Conservation (phyloP, 345 rosid species). For the Gossypium turneri region DNA sequence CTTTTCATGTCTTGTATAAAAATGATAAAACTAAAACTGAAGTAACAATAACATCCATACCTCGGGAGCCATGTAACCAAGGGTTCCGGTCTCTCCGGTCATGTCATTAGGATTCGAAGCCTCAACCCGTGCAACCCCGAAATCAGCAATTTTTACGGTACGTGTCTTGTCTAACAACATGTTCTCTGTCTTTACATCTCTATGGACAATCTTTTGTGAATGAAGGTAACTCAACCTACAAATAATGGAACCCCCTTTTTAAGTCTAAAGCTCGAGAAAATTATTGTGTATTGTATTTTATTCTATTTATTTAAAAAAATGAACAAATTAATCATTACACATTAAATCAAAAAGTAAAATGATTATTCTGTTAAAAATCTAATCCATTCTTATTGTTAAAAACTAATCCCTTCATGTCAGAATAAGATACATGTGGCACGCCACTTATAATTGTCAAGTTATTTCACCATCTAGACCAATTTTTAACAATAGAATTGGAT, state of each 20-base stretch:
- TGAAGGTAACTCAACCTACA: constrained; percentile 96
- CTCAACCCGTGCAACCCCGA: constrained; percentile 98
- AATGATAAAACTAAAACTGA: neutral
- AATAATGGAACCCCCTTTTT: neutral
- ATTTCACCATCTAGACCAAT: fast-evolving
- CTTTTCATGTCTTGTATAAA: neutral
- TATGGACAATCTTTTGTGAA: constrained; percentile 90
- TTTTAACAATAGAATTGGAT: too few species aligned
- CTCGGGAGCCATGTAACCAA: constrained; percentile 99
- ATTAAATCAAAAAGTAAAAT: too few species aligned
- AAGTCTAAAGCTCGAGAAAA: neutral
- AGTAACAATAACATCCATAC: constrained; percentile 31
- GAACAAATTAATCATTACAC: fast-evolving
- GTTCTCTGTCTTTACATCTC: constrained; percentile 99
- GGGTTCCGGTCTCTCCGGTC: constrained; percentile 99
- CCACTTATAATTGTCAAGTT: too few species aligned
- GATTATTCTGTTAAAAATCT: too few species aligned
- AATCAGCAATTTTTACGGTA: constrained; percentile 87
- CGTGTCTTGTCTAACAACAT: constrained; percentile 90
- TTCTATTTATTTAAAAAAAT: too few species aligned
- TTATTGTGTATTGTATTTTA: neutral
- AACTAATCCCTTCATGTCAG: too few species aligned
- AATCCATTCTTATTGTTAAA: too few species aligned
- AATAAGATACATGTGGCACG: too few species aligned
- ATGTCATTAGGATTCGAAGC: constrained; percentile 98